phyloP scores from a whole-genome alignment of 306 rosid species.

The Ormosia emarginata region DNA sequence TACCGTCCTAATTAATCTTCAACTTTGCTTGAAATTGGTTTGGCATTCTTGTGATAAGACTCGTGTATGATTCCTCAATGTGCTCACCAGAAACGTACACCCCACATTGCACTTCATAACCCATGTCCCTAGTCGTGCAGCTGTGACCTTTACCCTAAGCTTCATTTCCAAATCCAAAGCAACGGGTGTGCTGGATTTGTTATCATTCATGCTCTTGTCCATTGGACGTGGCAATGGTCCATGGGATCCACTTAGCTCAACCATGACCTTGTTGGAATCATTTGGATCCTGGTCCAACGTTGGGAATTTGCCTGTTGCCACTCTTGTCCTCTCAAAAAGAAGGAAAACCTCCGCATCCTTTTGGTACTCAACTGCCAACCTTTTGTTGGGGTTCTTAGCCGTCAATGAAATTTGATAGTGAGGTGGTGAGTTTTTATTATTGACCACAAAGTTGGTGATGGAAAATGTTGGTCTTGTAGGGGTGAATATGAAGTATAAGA shows the following conservation, averaged over 20 bases:
- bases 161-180: constrained; percentile 20
- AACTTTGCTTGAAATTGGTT: neutral
- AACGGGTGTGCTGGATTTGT: neutral
- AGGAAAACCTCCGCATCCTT: neutral
- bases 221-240: neutral
- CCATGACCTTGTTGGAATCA: neutral
- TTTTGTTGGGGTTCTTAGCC: constrained; percentile 20
- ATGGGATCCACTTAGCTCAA: constrained; percentile 2
- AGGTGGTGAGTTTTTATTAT: neutral
- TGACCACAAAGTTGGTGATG: neutral
- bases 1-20: neutral
- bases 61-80: neutral
- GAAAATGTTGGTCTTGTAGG: constrained; percentile 27
- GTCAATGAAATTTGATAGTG: constrained; percentile 17
- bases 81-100: constrained; percentile 29
- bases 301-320: constrained; percentile 31
- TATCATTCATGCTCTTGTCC: constrained; percentile 6
- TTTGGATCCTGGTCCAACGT: neutral
- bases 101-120: neutral
- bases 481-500: neutral
- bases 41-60: constrained; percentile 13
- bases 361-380: neutral
- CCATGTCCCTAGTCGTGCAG: constrained; percentile 19
- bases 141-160: constrained; percentile 15
- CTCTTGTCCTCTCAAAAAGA: neutral